phyloP scores from a whole-genome alignment of 495 filamentous ascomycete genomes.

The Trichoderma orchidacearum region DNA sequence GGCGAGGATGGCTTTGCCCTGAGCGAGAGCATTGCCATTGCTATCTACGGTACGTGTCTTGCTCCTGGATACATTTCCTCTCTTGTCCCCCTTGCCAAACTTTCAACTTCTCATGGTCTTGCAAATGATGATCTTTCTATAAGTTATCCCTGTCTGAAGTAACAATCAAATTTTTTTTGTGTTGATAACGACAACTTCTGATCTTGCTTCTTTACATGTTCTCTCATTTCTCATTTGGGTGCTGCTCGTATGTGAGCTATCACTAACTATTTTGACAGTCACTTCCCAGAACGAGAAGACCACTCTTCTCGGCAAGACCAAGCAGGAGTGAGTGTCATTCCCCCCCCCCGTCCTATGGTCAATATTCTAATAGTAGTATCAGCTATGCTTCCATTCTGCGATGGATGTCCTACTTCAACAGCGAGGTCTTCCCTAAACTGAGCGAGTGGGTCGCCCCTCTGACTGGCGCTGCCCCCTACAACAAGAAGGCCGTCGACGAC shows the following conservation, averaged over 20 bases:
- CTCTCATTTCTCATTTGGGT: slow-evolving; percentile 5
- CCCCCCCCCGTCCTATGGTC: not conserved
- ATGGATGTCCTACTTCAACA: slow-evolving; percentile 91
- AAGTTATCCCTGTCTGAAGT: slow-evolving; percentile 99
- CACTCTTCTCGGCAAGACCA: slow-evolving; percentile 95
- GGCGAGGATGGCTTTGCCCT: slow-evolving; percentile 86
- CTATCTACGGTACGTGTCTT: slow-evolving; percentile 74
- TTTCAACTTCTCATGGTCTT: slow-evolving; percentile 55
- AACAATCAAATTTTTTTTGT: slow-evolving; percentile 34
- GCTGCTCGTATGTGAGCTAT: slow-evolving; percentile 8
- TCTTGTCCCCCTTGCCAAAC: slow-evolving; percentile 1
- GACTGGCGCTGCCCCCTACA: slow-evolving; percentile 70
- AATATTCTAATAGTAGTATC: slow-evolving; percentile 9
- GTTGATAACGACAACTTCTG: slow-evolving; percentile 55
- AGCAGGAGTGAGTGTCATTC: slow-evolving; percentile 65
- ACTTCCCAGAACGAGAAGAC: slow-evolving; percentile 99
- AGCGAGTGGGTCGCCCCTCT: slow-evolving; percentile 84
- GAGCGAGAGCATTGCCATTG: slow-evolving; percentile 83
- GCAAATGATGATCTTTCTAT: slow-evolving; percentile 38
- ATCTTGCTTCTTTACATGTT: slow-evolving; percentile 15
- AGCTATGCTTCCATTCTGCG: slow-evolving; percentile 88
- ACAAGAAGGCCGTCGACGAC: slow-evolving; percentile 94
- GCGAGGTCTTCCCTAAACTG: slow-evolving; percentile 62
- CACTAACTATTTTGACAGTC: slow-evolving; percentile 45
- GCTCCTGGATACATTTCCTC: not conserved